Evolutionary conservation across 78 protist species (phyloP).

Genomic region (Tieghemostelium lacteum): DNA sequence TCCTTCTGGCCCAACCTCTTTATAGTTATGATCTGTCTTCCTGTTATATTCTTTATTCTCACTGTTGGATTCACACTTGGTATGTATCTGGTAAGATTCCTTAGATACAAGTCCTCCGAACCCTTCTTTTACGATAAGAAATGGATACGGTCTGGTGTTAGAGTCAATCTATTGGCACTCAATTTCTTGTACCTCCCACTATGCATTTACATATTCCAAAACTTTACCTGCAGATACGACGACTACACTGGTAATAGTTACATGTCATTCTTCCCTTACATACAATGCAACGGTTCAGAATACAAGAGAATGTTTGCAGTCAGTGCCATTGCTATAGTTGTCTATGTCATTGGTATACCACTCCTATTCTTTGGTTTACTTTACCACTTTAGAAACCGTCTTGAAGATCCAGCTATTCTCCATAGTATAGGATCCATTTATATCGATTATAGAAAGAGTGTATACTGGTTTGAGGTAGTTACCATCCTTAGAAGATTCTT

Average conservation of each 20-base stretch:
- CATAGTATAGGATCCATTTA: constrained; percentile 48
- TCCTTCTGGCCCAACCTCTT: constrained; percentile 66
- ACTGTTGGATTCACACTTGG: not conserved
- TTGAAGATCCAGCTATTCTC: constrained; percentile 46
- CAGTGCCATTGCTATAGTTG: constrained; percentile 1
- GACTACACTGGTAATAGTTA: not conserved
- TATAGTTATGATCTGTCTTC: constrained; percentile 43
- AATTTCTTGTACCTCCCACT: constrained; percentile 62
- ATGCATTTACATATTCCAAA: constrained; percentile 64
- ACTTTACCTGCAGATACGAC: constrained; percentile 32
- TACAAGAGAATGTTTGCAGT: constrained; percentile 26
- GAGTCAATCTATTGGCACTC: constrained; percentile 48
- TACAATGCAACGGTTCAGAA: constrained; percentile 8
- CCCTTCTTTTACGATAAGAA: not conserved
- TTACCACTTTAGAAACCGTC: constrained; percentile 25
- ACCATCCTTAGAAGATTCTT: constrained; percentile 38
- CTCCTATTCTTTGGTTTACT: not conserved
- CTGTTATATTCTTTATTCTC: not conserved
- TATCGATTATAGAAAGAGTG: constrained; percentile 51
- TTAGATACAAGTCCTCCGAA: not conserved
- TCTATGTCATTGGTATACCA: constrained; percentile 75
- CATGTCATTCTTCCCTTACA: constrained; percentile 73
- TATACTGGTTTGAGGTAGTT: constrained; percentile 37
- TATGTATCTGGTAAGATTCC: not conserved
- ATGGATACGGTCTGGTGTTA: constrained; percentile 30